Base-by-base conservation (phyloP, 1,284 basidiomycete genomes). In the Inonotus obliquus region DNA sequence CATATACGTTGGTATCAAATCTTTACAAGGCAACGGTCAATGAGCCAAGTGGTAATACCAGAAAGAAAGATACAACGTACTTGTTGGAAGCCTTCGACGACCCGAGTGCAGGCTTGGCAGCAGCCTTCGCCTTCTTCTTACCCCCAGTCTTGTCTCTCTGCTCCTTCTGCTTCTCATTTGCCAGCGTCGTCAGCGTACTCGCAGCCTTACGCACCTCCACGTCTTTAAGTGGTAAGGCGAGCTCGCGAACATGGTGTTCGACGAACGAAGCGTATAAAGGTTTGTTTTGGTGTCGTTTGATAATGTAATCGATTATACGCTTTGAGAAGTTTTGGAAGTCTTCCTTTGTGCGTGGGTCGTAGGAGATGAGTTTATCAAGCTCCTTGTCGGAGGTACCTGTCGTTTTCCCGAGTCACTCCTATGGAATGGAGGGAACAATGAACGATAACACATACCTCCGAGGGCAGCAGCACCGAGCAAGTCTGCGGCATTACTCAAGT, bases 131-230 rank as follows among this genome's bases (percentile, higher is more conserved):
- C 77, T 95, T 96, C 80, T 94, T 95, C 84, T 95, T 96, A 23
- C 92, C 92, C 65, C 85, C 87, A 0, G 86, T 80, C 75, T 91
- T 93, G 54, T 94, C 93, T 63, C 88, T 79, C 71, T 88, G 85
- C 72, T 94, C 92, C 74, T 86, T 91, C 77, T 95, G 92, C 77
- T 98, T 98, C 77, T 95, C 93, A 71, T 96, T 96, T 55, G 93
- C 90, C 11, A 97, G 78, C 1, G 91, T 87, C 19, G 91, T 92
- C 58, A 98, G 77, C 14, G 79, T 84, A 59, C 85, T 90, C 2
- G 92, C 92, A 1, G 85, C 89, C 72, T 96, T 96, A 66, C 93
- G 84, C 37, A 94, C 87, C 69, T 98, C 94, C 56, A 94, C 86
- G 65, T 96, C 94, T 65, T 87, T 89, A 57, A 97, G 79, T 13